Conservation (phyloP, 2,329 filamentous ascomycete genomes). For the Penicillium glabrum region DNA sequence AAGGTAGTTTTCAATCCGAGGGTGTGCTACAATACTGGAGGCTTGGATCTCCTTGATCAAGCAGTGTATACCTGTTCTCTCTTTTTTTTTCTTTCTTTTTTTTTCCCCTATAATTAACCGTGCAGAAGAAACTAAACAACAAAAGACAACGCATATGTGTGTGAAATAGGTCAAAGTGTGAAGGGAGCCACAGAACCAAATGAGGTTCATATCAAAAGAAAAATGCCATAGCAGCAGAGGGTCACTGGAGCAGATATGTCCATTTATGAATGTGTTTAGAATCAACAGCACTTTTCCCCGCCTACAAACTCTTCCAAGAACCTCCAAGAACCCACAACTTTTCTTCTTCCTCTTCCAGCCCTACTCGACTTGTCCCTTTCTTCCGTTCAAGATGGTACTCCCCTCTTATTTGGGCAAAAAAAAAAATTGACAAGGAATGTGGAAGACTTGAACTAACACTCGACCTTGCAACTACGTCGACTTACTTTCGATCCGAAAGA, state of each 20-base stretch:
- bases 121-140: not conserved
- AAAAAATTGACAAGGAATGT: too few relatives aligned
- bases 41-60: not conserved
- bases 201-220: too few relatives aligned
- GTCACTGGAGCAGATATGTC: too few relatives aligned
- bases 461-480: not conserved
- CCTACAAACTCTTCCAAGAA: too few relatives aligned
- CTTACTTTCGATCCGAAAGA: not conserved
- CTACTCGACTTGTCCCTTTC: too few relatives aligned
- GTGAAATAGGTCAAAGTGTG: not conserved
- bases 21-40: not conserved
- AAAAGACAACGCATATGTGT: not conserved
- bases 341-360: too few relatives aligned
- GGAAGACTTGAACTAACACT: too few relatives aligned
- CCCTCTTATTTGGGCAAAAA: not conserved
- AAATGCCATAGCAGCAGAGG: too few relatives aligned
- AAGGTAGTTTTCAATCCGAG: conserved; percentile 47
- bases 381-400: too few relatives aligned
- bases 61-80: not conserved
- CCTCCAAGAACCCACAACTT: too few relatives aligned
- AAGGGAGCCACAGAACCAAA: not conserved
- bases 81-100: not conserved
- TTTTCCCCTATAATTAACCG: not conserved
- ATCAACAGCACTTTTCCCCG: too few relatives aligned
- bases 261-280: too few relatives aligned